Evolutionary conservation across 805 yeast genomes (phyloP).

Genomic region (Nakazawaea sp.): DNA sequence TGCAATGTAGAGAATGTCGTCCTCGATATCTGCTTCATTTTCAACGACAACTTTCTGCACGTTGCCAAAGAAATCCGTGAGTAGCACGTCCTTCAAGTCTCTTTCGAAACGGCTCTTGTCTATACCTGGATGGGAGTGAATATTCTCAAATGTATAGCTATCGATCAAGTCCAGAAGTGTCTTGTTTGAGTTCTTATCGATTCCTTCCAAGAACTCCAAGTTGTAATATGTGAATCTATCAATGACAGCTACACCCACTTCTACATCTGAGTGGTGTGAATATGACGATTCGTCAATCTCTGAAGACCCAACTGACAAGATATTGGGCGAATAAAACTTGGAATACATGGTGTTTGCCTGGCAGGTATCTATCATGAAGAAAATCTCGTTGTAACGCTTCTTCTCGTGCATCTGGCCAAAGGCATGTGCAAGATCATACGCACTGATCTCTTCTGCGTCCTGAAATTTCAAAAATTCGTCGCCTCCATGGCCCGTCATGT

Average conservation of each 20-base stretch:
- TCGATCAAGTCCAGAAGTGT: slow-evolving; percentile 83
- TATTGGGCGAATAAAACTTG: slow-evolving; percentile 84
- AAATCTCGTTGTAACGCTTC: slow-evolving; percentile 88
- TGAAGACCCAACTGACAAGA: slow-evolving; percentile 89
- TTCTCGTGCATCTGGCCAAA: slow-evolving; percentile 96
- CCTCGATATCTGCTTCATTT: slow-evolving; percentile 53
- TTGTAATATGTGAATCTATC: slow-evolving; percentile 94
- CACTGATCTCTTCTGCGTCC: slow-evolving; percentile 95
- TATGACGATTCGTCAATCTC: slow-evolving; percentile 83
- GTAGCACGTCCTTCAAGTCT: slow-evolving; percentile 56
- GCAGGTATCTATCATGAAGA: slow-evolving; percentile 98
- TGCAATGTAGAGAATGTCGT: slow-evolving; percentile 33
- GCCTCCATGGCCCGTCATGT: slow-evolving; percentile 98
- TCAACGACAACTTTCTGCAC: slow-evolving; percentile 69
- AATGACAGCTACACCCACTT: slow-evolving; percentile 95
- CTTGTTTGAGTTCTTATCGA: slow-evolving; percentile 65
- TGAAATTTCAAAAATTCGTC: slow-evolving; percentile 95
- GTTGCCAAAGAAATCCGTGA: slow-evolving; percentile 94
- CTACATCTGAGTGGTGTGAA: slow-evolving; percentile 93
- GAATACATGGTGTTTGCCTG: slow-evolving; percentile 98
- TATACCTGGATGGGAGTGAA: slow-evolving; percentile 93
- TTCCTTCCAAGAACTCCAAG: slow-evolving; percentile 75
- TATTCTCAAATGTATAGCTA: slow-evolving; percentile 74
- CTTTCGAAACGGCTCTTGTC: slow-evolving; percentile 72
- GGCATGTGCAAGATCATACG: slow-evolving; percentile 95